phyloP scores from a whole-genome alignment of 2,329 filamentous ascomycete genomes.

The Moelleriella libera region DNA sequence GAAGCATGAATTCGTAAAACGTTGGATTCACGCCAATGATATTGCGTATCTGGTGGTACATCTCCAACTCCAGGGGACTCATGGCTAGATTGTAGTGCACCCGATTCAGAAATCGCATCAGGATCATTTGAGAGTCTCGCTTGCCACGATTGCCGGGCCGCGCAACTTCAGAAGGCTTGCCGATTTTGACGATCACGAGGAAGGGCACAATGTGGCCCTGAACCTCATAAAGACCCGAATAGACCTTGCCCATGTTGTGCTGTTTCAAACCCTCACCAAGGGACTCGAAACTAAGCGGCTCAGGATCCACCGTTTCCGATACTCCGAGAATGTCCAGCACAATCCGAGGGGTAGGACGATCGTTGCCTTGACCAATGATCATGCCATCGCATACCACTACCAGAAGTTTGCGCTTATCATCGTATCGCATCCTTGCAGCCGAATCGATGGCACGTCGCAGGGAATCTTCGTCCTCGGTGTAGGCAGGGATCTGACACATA shows the following conservation, averaged over 20 bases:
- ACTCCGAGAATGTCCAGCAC: slow-evolving; percentile 95
- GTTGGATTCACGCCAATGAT: slow-evolving; percentile 97
- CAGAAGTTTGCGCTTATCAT: slow-evolving; percentile 94
- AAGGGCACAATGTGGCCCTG: slow-evolving; percentile 97
- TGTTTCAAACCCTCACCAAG: slow-evolving; percentile 92
- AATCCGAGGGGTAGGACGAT: slow-evolving; percentile 86
- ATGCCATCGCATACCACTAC: slow-evolving; percentile 93
- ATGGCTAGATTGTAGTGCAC: slow-evolving; percentile 96
- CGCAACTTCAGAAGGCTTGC: slow-evolving; percentile 91
- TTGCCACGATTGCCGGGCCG: slow-evolving; percentile 96
- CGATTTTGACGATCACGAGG: slow-evolving; percentile 91
- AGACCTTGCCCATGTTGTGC: slow-evolving; percentile 99
- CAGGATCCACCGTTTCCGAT: slow-evolving; percentile 82
- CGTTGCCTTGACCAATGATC: slow-evolving; percentile 98
- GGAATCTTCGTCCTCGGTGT: slow-evolving; percentile 97
- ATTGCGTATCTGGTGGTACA: slow-evolving; percentile 97
- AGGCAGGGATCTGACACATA: slow-evolving; percentile 93
- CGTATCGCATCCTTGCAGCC: slow-evolving; percentile 86
- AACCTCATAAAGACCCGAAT: slow-evolving; percentile 94
- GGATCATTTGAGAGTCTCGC: slow-evolving; percentile 95
- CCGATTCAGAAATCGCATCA: slow-evolving; percentile 98
- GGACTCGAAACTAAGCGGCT: slow-evolving; percentile 91
- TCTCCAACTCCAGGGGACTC: slow-evolving; percentile 92
- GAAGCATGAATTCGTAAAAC: slow-evolving; percentile 93
- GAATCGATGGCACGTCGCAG: slow-evolving; percentile 95